Base-by-base conservation (phyloP, 306 rosid species). In the Trichosanthes cucumerina region DNA sequence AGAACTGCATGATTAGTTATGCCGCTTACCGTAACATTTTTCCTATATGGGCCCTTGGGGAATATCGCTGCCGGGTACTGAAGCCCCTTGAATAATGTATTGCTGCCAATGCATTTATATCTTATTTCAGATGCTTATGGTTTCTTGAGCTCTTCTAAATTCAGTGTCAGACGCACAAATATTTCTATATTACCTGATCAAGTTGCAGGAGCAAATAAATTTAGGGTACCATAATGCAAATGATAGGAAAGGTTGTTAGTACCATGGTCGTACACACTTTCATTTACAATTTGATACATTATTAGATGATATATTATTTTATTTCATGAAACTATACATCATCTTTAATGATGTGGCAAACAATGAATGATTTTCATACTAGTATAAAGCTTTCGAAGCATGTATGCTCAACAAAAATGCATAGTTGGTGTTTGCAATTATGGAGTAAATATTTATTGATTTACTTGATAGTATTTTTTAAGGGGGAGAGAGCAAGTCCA, bases 1-100 rank as follows among this genome's bases (percentile, higher is more conserved):
- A 82, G 75, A 85, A 85, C 44, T 82, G 88, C 79, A 85, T 79
- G 88, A 85, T 82, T 78, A 82, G 78, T 63, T 85, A 85, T 71
- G 52, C 88, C 6, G 88, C 85, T 19, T 85, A 85, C 79, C 75
- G 75, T 3, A 84, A 84, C 58, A 79, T 79, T 66, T 76, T 79
- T 52, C 80, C 82, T 7, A 34, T 84, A 46, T 81, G 72, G 78
- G 82, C 82, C 11, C 78, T 78, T 26, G 82, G 80, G 9, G 78
- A 79, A 63, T 85, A 79, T 46, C 69, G 56, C 69, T 59, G 78
- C 46, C 88, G 66, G 33, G 88, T 85, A 62, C 50, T 79, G 54
- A 60, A 52, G 60, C 79, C 24, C 66, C 59, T 33, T 78, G 31
- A 73, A 12, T 31, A 23, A 43, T 6, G 9, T 33, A 33, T 69